A percentile compares a stretch with the other conserved stretches of the same genome.
Conservation (phyloP, 345 rosid species). For the Pseudoturritis turrita region DNA sequence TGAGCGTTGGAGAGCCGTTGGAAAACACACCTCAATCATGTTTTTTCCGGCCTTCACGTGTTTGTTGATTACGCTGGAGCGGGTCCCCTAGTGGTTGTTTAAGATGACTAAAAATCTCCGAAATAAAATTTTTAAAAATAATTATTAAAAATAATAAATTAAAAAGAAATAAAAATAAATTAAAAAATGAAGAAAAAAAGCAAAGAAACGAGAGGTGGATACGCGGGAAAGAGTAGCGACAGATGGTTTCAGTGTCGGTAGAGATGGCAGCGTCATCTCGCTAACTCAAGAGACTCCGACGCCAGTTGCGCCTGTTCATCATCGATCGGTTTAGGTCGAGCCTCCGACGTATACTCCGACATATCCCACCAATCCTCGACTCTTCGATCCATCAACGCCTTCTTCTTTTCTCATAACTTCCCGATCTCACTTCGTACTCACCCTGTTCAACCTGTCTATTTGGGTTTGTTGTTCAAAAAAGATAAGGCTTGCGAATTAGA, state of each 20-base stretch:
- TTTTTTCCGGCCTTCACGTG: too few species aligned
- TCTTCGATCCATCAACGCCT: constrained; percentile 56
- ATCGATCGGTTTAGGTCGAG: constrained; percentile 50
- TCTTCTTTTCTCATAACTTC: constrained; percentile 51
- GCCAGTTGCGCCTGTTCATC: constrained; percentile 87
- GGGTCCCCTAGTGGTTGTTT: too few species aligned
- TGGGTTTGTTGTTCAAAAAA: too few species aligned
- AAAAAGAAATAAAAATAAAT: too few species aligned
- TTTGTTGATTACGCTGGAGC: too few species aligned
- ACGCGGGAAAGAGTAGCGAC: constrained; percentile 18
- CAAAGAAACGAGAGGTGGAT: constrained; percentile 35
- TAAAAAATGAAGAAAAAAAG: too few species aligned
- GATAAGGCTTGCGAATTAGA: too few species aligned
- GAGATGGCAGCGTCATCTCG: constrained; percentile 25
- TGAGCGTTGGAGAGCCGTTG: too few species aligned
- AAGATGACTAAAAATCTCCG: too few species aligned
- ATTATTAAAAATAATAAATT: too few species aligned
- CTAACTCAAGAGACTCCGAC: constrained; percentile 70
- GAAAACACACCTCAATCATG: too few species aligned
- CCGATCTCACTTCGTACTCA: constrained; percentile 39
- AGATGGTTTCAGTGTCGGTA: constrained; percentile 15
- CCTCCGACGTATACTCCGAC: constrained; percentile 46
- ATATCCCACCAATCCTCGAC: constrained; percentile 51
- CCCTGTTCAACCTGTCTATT: constrained; percentile 51
- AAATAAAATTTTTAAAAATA: too few species aligned